Conservation (phyloP, 202 grass and related monocot species). For the Panicum hallii region DNA sequence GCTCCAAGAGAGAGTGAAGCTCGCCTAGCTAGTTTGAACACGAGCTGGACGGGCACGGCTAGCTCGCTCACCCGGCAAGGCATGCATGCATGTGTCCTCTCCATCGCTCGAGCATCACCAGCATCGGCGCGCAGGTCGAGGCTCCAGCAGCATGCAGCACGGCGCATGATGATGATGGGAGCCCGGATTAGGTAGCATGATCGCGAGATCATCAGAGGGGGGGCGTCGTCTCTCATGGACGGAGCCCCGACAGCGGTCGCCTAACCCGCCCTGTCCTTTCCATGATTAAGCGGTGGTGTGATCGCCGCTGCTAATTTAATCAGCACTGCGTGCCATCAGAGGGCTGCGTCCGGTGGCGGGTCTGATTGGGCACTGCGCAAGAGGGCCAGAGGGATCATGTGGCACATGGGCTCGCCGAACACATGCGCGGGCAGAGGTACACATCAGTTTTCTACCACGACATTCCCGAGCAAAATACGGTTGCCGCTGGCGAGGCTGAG, state of each 20-base stretch:
- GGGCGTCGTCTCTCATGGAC: background rate
- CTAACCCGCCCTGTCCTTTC: slow-evolving; percentile 33
- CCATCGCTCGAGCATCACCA: too few relatives aligned
- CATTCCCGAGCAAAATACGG: too few relatives aligned
- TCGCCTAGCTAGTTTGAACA: slow-evolving; percentile 26
- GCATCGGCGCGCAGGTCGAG: too few relatives aligned
- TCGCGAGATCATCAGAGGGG: background rate
- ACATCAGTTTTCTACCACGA: too few relatives aligned
- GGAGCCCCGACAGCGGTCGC: background rate
- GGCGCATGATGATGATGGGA: too few relatives aligned
- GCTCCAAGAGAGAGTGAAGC: background rate
- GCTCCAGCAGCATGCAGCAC: too few relatives aligned
- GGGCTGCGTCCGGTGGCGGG: background rate
- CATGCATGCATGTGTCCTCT: too few relatives aligned
- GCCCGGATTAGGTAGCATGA: slow-evolving; percentile 35
- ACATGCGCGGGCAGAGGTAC: background rate
- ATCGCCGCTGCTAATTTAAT: background rate
- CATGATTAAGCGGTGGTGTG: slow-evolving; percentile 20
- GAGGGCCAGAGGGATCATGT: background rate
- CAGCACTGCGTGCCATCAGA: background rate
- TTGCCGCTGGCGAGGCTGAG: background rate
- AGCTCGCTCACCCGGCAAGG: background rate
- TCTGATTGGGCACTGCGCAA: background rate
- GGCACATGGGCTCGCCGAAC: background rate
- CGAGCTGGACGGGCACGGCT: slow-evolving; percentile 24